Conservation (phyloP, 2,329 filamentous ascomycete species). For the Daldinia sp. region DNA sequence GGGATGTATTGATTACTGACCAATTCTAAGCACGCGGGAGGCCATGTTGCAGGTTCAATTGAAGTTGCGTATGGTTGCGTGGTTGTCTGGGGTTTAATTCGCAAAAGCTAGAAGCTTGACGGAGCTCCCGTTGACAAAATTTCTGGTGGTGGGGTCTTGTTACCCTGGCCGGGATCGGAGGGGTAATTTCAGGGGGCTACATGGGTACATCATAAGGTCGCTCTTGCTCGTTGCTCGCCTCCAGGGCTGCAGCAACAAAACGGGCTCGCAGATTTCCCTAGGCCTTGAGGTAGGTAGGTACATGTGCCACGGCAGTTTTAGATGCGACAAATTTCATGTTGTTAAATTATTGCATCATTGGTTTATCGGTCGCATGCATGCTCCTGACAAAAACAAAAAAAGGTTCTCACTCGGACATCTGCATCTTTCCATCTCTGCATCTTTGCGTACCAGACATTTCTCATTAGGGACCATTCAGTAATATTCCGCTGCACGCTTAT, state of each 20-base stretch:
- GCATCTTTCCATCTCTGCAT: neutral
- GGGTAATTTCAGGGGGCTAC: slow-evolving; percentile 20
- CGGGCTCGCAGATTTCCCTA: neutral
- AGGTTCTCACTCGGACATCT: neutral
- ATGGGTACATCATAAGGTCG: neutral
- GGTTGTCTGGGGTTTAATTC: slow-evolving; percentile 3
- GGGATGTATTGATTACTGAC: slow-evolving; percentile 56
- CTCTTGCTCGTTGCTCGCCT: neutral
- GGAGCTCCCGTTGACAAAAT: slow-evolving; percentile 24
- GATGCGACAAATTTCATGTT: neutral
- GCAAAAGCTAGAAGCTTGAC: slow-evolving; percentile 23
- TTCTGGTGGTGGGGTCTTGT: slow-evolving; percentile 27
- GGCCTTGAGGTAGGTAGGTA: neutral
- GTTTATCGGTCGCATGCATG: slow-evolving; percentile 7
- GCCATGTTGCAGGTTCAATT: slow-evolving; percentile 64
- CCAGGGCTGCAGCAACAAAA: neutral
- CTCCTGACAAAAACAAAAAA: neutral
- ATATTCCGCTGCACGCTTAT: slow-evolving; percentile 3
- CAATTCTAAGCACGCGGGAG: slow-evolving; percentile 75
- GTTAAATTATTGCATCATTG: slow-evolving; percentile 22
- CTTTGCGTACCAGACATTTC: slow-evolving; percentile 22
- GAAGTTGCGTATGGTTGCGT: slow-evolving; percentile 20
- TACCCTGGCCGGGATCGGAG: slow-evolving; percentile 42
- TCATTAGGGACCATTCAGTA: slow-evolving; percentile 3
- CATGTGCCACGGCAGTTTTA: slow-evolving; percentile 2